These are phyloP conservation scores for Primulina tabacum DNA, from an alignment of 257 asterid species.

Conservation along the genomic window DNA sequence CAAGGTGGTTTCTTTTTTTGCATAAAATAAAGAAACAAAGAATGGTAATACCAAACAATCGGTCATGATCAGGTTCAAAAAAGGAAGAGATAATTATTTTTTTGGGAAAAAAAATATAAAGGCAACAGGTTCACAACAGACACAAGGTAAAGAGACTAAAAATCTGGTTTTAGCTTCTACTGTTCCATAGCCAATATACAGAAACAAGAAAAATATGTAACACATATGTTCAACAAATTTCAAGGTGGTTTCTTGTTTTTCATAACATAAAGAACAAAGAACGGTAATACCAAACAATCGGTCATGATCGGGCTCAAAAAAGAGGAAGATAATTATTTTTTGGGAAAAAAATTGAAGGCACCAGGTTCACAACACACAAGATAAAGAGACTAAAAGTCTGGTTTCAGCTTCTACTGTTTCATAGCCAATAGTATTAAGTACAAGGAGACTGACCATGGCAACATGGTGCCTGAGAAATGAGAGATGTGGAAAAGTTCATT, in stretches of 20 bases:
- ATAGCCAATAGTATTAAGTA: conserved; percentile 2
- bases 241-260: background rate
- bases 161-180: background rate
- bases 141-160: too few relatives aligned
- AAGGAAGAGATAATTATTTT: background rate
- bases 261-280: too few relatives aligned
- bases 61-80: background rate
- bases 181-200: background rate
- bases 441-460: conserved; percentile 5
- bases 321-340: background rate
- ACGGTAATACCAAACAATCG: background rate
- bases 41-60: background rate
- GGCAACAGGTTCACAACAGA: background rate
- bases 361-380: background rate
- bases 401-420: background rate
- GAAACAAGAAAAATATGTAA: background rate
- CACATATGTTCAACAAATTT: background rate
- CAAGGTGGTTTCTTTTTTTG: background rate
- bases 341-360: background rate
- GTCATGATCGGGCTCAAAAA: background rate
- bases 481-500: background rate
- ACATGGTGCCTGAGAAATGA: conserved; percentile 5
- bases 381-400: background rate
- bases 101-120: background rate
- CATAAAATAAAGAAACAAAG: background rate